These are phyloP conservation scores for Hymenoscyphus salicellus DNA, from an alignment of 2,329 filamentous ascomycete species.

Conservation along the genomic window DNA sequence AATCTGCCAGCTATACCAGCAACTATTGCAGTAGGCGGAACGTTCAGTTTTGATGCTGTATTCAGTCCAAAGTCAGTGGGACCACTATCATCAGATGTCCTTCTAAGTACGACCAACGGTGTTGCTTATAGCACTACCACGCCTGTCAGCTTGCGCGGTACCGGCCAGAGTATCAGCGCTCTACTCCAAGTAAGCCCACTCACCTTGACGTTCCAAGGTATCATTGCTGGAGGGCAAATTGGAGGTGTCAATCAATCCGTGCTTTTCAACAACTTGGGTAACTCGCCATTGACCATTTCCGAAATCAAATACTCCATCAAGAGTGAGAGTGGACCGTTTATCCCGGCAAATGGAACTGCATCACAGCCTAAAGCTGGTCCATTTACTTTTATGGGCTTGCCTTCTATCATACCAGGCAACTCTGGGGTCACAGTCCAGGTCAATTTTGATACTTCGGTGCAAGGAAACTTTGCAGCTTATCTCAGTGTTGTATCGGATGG, in stretches of 20 bases:
- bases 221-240: constrained; percentile 44
- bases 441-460: constrained; percentile 45
- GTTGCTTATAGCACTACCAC: constrained; percentile 46
- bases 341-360: constrained; percentile 36
- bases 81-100: constrained; percentile 46
- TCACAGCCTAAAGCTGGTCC: constrained; percentile 43
- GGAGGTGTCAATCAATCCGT: constrained; percentile 43
- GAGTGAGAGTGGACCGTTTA: constrained; percentile 44
- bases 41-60: constrained; percentile 43
- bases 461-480: constrained; percentile 50
- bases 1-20: constrained; percentile 35
- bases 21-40: constrained; percentile 38
- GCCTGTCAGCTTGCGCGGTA: constrained; percentile 48
- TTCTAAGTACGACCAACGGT: constrained; percentile 47
- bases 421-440: constrained; percentile 42
- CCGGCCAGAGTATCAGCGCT: constrained; percentile 45
- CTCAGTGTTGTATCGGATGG: constrained; percentile 49
- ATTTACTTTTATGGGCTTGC: constrained; percentile 50
- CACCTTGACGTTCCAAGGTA: constrained; percentile 47
- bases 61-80: constrained; percentile 50
- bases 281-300: constrained; percentile 43
- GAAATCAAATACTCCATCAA: constrained; percentile 34
- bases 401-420: constrained; percentile 43
- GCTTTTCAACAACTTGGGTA: constrained; percentile 50
- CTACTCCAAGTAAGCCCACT: constrained; percentile 48